phyloP scores from a whole-genome alignment of 352 stramenopile species.

The Phytophthora pseudosyringae region DNA sequence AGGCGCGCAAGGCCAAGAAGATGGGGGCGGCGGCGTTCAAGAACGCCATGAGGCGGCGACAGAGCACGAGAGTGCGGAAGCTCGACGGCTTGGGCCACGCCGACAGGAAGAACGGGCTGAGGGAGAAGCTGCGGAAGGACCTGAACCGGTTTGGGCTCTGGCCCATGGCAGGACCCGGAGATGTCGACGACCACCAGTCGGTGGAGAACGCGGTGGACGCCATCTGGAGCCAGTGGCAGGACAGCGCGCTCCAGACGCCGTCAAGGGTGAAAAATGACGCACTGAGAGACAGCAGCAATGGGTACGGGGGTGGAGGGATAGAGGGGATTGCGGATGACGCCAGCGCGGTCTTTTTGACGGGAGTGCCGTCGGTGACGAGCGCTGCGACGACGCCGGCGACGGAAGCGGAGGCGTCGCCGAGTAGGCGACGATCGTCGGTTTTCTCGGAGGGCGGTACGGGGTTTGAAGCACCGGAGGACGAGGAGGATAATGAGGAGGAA shows the following conservation, averaged over 20 bases:
- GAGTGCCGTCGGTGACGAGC: conserved; percentile 27
- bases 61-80: conserved; percentile 37
- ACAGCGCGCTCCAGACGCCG: conserved; percentile 9
- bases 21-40: conserved; percentile 18
- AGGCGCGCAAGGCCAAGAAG: conserved; percentile 21
- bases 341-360: conserved; percentile 38
- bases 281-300: conserved; percentile 7
- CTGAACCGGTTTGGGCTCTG: conserved; percentile 64
- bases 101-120: conserved; percentile 39
- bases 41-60: conserved; percentile 32
- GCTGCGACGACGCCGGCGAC: not conserved
- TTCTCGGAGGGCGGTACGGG: not conserved
- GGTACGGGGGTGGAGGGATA: not conserved
- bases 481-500: conserved; percentile 31
- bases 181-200: conserved; percentile 30
- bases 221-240: conserved; percentile 66
- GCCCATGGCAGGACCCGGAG: conserved; percentile 35
- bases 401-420: not conserved
- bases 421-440: conserved; percentile 8
- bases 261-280: not conserved
- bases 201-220: conserved; percentile 58
- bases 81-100: conserved; percentile 34
- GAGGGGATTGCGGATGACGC: conserved; percentile 11
- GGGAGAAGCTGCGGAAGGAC: conserved; percentile 66
- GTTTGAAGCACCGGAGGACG: conserved; percentile 23